phyloP scores from a whole-genome alignment of 257 asterid species.

The Nyctanthes arbortristis region DNA sequence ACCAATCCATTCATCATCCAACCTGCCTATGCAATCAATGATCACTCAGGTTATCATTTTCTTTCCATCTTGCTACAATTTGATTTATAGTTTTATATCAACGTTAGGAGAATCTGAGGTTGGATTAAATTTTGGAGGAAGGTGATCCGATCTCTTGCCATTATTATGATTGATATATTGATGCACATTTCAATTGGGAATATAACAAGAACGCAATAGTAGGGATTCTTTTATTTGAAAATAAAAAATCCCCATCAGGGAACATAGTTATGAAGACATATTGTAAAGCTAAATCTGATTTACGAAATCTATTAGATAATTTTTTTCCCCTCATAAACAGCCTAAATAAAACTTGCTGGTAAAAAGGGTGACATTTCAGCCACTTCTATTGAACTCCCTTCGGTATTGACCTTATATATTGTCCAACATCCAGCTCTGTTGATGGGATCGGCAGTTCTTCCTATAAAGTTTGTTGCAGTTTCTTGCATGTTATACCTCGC shows the following conservation, averaged over 20 bases:
- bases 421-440: not conserved
- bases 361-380: not conserved
- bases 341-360: not conserved
- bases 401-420: not conserved
- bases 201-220: too few species aligned
- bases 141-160: too few species aligned
- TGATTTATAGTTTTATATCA: too few species aligned
- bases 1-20: conserved; percentile 58
- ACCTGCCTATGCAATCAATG: conserved; percentile 61
- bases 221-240: not conserved
- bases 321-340: not conserved
- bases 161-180: not conserved
- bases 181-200: not conserved
- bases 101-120: too few species aligned
- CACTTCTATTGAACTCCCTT: not conserved
- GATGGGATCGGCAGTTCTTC: not conserved
- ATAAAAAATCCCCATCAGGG: not conserved
- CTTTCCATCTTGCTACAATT: conserved; percentile 1
- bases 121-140: too few species aligned
- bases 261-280: not conserved
- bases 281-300: not conserved
- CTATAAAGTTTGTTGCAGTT: not conserved
- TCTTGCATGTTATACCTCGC: conserved; percentile 2
- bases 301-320: not conserved
- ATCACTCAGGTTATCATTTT: conserved; percentile 67